phyloP scores from a whole-genome alignment of 805 yeast genomes.

The Candida schatavii region DNA sequence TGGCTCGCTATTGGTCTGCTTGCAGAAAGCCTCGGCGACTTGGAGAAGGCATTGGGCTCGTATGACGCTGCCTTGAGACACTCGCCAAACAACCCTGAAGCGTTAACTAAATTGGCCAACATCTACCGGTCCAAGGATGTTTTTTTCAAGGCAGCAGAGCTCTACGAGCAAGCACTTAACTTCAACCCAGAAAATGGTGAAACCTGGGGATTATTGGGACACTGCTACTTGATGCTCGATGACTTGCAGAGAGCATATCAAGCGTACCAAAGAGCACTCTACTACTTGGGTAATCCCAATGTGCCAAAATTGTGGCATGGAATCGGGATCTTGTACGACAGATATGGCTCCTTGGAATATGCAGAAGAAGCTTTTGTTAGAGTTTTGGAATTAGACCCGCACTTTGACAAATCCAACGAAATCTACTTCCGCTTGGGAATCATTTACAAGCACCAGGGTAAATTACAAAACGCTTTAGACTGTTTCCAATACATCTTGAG shows the following conservation, averaged over 20 bases:
- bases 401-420: conserved; percentile 93
- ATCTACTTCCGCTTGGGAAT: conserved; percentile 95
- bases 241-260: conserved; percentile 94
- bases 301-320: conserved; percentile 99
- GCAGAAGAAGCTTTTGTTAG: conserved; percentile 98
- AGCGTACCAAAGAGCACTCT: conserved; percentile 94
- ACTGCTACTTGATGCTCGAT: conserved; percentile 94
- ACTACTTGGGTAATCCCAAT: conserved; percentile 86
- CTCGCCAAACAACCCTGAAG: conserved; percentile 81
- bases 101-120: conserved; percentile 82
- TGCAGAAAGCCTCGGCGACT: conserved; percentile 87
- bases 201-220: conserved; percentile 95
- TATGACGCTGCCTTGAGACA: conserved; percentile 86
- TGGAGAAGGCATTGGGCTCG: conserved; percentile 83
- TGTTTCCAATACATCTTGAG: conserved; percentile 89
- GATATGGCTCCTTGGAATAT: conserved; percentile 93
- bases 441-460: conserved; percentile 92
- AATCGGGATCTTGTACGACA: conserved; percentile 91
- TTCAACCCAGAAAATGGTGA: conserved; percentile 88
- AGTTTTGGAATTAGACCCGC: conserved; percentile 92
- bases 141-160: conserved; percentile 91
- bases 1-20: conserved; percentile 88
- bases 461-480: conserved; percentile 82
- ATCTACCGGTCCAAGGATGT: conserved; percentile 85
- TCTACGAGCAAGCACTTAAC: conserved; percentile 82